phyloP scores from a whole-genome alignment of 768 basidiomycete genomes.

The Russula sp. region DNA sequence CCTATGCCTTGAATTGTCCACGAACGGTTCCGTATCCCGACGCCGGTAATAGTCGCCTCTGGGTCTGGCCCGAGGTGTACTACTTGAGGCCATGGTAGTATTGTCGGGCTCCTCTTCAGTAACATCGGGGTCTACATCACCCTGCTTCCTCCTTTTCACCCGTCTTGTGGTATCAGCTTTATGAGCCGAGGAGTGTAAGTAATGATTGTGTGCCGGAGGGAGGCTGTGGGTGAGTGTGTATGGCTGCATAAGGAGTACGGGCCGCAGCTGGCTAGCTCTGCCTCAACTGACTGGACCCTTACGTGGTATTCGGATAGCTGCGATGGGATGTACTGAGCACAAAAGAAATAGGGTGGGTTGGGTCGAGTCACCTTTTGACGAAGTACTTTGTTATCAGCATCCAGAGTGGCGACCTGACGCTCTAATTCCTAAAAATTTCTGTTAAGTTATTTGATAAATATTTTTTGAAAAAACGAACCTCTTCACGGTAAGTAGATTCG shows the following conservation, averaged over 20 bases:
- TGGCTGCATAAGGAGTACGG: constrained; percentile 66
- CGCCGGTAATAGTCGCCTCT: constrained; percentile 31
- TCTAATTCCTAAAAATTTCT: constrained; percentile 50
- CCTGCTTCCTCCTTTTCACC: constrained; percentile 31
- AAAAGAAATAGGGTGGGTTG: not conserved
- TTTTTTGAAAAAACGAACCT: constrained; percentile 40
- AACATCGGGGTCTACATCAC: constrained; percentile 34
- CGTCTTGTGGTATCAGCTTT: constrained; percentile 13
- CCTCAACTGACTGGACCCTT: constrained; percentile 55
- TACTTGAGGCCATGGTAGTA: constrained; percentile 34
- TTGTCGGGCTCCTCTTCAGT: constrained; percentile 32
- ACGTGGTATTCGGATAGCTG: constrained; percentile 59
- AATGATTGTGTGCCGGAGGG: constrained; percentile 30
- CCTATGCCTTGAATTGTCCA: constrained; percentile 32
- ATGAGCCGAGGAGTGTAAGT: constrained; percentile 29
- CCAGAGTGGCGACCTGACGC: constrained; percentile 47
- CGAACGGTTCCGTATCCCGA: constrained; percentile 24
- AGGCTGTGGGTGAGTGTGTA: constrained; percentile 33
- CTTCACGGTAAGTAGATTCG: constrained; percentile 40
- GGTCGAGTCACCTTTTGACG: constrained; percentile 52
- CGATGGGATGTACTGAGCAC: constrained; percentile 12
- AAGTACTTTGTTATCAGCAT: constrained; percentile 60
- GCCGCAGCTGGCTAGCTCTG: constrained; percentile 65
- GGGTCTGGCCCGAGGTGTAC: constrained; percentile 29
- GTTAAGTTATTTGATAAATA: constrained; percentile 15